These are phyloP conservation scores for baker's yeast (Saccharomyces cerevisiae) DNA, from an alignment of 805 yeast genomes.

Conservation along the genomic window DNA sequence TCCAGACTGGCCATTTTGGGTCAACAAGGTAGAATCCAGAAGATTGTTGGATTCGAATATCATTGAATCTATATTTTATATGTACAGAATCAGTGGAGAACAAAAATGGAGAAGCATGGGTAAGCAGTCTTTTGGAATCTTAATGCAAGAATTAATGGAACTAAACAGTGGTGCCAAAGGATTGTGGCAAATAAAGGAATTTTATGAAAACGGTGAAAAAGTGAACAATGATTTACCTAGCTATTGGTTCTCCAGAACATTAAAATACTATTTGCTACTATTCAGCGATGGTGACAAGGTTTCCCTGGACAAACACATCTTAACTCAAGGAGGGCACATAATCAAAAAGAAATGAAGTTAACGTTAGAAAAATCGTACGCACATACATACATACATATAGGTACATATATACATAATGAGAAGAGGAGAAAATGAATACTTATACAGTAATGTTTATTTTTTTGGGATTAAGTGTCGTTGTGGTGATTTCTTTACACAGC, in stretches of 20 bases:
- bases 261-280: conserved; percentile 46
- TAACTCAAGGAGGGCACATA: conserved; percentile 60
- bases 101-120: conserved; percentile 49
- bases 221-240: conserved; percentile 35
- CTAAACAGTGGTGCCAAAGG: conserved; percentile 33
- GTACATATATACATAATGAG: not conserved
- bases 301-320: conserved; percentile 46
- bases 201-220: conserved; percentile 24
- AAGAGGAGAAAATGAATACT: not conserved
- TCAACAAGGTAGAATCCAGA: conserved; percentile 29
- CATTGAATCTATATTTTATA: conserved; percentile 50
- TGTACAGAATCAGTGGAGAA: conserved; percentile 56
- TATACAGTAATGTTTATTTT: conserved; percentile 3
- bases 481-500: conserved; percentile 36
- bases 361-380: not conserved
- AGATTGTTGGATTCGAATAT: conserved; percentile 53
- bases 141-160: conserved; percentile 26
- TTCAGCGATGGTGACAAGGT: conserved; percentile 38
- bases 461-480: not conserved
- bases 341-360: conserved; percentile 27
- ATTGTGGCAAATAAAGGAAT: conserved; percentile 31
- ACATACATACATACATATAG: not conserved
- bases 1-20: conserved; percentile 29
- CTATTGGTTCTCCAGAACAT: conserved; percentile 52
- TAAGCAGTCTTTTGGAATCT: conserved; percentile 38